Evolutionary conservation across 257 asterid genomes (phyloP).

Genomic region (Solanum bulbocastanum): DNA sequence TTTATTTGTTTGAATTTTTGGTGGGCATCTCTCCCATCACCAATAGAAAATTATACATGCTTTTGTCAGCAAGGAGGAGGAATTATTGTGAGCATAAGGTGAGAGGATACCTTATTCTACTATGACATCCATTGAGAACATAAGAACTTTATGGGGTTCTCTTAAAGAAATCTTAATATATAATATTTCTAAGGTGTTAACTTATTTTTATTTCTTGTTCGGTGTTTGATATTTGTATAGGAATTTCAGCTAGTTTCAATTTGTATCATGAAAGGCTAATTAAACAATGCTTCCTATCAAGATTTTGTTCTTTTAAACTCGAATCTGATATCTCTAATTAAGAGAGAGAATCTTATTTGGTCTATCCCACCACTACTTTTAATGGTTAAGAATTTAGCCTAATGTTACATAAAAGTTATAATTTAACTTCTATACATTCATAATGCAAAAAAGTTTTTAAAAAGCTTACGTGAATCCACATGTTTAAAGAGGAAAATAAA

Average conservation of each 20-base stretch:
- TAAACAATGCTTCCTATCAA: accelerated
- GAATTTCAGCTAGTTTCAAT: accelerated
- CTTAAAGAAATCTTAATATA: neutral
- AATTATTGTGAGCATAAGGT: neutral
- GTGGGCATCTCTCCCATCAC: neutral
- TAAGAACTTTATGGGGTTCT: neutral
- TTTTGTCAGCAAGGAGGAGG: neutral
- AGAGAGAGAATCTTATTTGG: neutral
- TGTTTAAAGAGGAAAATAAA: neutral
- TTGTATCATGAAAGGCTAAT: neutral
- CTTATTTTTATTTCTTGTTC: neutral
- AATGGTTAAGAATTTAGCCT: neutral
- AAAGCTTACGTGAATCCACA: neutral
- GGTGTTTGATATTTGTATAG: neutral
- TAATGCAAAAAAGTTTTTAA: neutral
- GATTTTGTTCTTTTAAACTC: neutral
- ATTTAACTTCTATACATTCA: neutral
- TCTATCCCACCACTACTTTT: neutral
- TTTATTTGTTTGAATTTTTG: neutral
- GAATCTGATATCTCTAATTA: neutral
- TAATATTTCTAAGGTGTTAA: neutral
- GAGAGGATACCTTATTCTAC: neutral
- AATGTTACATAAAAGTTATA: neutral
- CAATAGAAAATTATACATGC: neutral
- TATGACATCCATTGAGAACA: neutral